Evolutionary conservation across 2,329 filamentous ascomycete genomes (phyloP).

Genomic region (Colletotrichum coccodes): DNA sequence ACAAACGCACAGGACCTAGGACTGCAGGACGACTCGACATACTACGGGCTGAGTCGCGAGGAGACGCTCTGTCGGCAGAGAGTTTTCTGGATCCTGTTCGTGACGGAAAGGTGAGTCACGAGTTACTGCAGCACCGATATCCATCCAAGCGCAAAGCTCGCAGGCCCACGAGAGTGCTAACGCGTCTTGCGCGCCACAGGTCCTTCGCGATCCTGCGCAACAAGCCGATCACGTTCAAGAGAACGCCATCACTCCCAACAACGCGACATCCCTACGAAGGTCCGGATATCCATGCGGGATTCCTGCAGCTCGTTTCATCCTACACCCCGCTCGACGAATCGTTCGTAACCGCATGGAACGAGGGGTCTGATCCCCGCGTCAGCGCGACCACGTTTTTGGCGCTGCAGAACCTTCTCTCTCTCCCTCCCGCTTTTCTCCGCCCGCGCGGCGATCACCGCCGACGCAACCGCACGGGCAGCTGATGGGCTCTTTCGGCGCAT

Average conservation of each 20-base stretch:
- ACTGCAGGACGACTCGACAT: constrained; percentile 67
- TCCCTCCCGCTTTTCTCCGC: constrained; percentile 44
- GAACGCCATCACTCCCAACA: constrained; percentile 65
- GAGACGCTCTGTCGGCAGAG: constrained; percentile 64
- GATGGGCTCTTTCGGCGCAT: constrained; percentile 14
- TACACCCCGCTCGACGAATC: constrained; percentile 72
- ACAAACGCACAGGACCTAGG: constrained; percentile 68
- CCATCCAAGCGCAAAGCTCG: neutral
- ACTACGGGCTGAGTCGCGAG: constrained; percentile 56
- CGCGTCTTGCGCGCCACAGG: constrained; percentile 46
- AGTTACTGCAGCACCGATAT: too few species aligned
- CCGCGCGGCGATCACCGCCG: constrained; percentile 42
- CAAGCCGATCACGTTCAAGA: constrained; percentile 69
- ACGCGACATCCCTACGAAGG: constrained; percentile 63
- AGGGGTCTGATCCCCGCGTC: constrained; percentile 54
- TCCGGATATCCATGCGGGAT: constrained; percentile 64
- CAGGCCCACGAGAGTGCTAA: neutral
- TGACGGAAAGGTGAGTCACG: constrained; percentile 64
- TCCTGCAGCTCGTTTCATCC: constrained; percentile 68
- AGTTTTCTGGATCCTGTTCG: constrained; percentile 71
- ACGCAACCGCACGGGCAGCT: constrained; percentile 18
- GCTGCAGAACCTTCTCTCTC: constrained; percentile 45
- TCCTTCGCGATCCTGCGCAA: constrained; percentile 72
- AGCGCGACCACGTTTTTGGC: constrained; percentile 46
- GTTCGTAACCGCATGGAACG: constrained; percentile 73